phyloP scores from a whole-genome alignment of 108 stramenopile genomes.

The Cylindrotheca fusiformis region DNA sequence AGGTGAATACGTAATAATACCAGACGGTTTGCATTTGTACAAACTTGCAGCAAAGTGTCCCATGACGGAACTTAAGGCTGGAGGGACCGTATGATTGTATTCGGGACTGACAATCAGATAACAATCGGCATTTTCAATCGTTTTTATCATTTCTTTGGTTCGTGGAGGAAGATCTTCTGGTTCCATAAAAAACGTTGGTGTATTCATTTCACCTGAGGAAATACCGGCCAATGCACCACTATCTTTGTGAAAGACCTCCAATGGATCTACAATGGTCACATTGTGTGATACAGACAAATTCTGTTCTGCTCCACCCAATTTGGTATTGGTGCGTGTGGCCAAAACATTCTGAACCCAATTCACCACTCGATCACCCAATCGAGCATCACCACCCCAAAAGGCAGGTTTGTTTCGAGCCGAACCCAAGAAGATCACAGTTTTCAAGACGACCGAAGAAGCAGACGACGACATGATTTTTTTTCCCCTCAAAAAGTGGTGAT shows the following conservation, averaged over 20 bases:
- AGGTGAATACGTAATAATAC: conserved; percentile 60
- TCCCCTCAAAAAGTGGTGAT: no score
- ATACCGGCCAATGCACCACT: conserved; percentile 42
- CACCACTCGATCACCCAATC: conserved; percentile 56
- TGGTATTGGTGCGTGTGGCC: conserved; percentile 23
- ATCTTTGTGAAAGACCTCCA: conserved; percentile 49
- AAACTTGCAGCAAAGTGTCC: conserved; percentile 56
- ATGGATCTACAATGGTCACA: conserved; percentile 51
- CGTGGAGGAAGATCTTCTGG: conserved; percentile 31
- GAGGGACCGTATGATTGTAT: conserved; percentile 63
- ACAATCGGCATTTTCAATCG: conserved; percentile 60
- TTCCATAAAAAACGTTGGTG: conserved; percentile 48
- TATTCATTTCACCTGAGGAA: conserved; percentile 40
- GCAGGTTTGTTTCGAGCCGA: conserved; percentile 44
- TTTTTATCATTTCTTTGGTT: conserved; percentile 34
- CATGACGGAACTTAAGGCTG: conserved; percentile 52
- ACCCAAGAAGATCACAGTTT: conserved; percentile 71
- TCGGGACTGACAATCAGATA: conserved; percentile 60
- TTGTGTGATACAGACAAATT: conserved; percentile 51
- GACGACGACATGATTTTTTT: no score
- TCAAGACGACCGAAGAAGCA: no score
- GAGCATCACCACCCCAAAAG: conserved; percentile 55
- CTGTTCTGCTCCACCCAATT: conserved; percentile 46
- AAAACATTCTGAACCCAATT: conserved; percentile 49
- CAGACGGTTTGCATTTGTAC: conserved; percentile 56